Base-by-base conservation (phyloP, 371 early-diverging fungal species). In the Mucor lusitanicus region DNA sequence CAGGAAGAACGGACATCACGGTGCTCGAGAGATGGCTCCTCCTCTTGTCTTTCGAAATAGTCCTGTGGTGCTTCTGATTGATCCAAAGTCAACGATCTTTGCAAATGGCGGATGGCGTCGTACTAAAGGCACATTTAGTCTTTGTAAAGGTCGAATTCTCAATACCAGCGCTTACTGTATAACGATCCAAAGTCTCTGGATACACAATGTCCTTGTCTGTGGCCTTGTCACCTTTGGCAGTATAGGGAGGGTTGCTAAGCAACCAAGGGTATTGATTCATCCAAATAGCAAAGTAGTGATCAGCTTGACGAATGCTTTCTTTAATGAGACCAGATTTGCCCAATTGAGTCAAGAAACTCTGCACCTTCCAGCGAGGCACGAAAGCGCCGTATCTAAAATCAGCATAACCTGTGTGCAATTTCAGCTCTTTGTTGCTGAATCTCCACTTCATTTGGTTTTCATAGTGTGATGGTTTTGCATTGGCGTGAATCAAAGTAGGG, bases 241-340 rank as follows among this genome's bases (percentile, higher is more conserved):
- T 60, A 32, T 59, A 42, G 23, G 85, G 77, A 9, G 85, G 83
- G 59, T 85, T 85, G 54, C 81, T 76, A 9, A 89, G 68, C 37
- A 87, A 74, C 75, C 85, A 89, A 13, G 90, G 90, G 59, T 87
- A 89, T 54, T 88, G 88, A 57, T 89, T 89, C 33, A 82, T 85
- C 88, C 88, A 89, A 25, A 89, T 77, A 19, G 87, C 77, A 67
- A 89, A 89, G 65, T 86, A 89, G 67, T 80, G 78, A 44, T 89
- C 90, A 27, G 85, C 82, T 59, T 82, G 71, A 25, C 78, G 75
- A 25, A 87, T 68, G 27, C 80, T 77, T 19, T 85, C 84, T 67
- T 85, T 87, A 1, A 68, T 73, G 13, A 88, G 56, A 0, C 82
- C 81, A 9, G 77, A 80, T 63, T 83, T 85, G 35, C 87, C 90